These are phyloP conservation scores for Scytalidium sp. DNA, from an alignment of 2,329 filamentous ascomycete genomes.

Conservation along the genomic window DNA sequence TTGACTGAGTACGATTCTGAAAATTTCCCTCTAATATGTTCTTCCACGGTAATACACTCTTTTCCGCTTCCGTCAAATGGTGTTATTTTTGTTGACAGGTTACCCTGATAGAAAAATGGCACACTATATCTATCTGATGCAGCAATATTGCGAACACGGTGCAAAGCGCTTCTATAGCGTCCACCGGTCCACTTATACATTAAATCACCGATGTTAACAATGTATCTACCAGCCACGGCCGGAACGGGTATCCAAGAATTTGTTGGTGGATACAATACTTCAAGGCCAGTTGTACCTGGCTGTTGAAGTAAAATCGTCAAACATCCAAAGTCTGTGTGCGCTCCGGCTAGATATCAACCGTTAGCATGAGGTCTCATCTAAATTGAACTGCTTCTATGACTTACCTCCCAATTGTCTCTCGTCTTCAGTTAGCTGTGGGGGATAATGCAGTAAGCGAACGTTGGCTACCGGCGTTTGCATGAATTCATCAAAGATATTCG, in stretches of 20 bases:
- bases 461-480: constrained; percentile 36
- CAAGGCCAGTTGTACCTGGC: constrained; percentile 38
- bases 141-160: constrained; percentile 49
- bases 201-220: constrained; percentile 47
- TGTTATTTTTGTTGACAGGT: constrained; percentile 33
- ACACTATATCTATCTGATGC: constrained; percentile 47
- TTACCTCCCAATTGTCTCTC: constrained; percentile 5
- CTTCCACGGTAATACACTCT: constrained; percentile 7
- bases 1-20: constrained; percentile 1
- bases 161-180: constrained; percentile 45
- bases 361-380: constrained; percentile 17
- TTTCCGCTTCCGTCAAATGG: constrained; percentile 8
- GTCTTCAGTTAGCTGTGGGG: constrained; percentile 31
- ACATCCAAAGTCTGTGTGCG: constrained; percentile 50
- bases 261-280: constrained; percentile 20
- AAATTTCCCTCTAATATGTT: constrained; percentile 10
- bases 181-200: constrained; percentile 44
- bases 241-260: constrained; percentile 24
- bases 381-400: background rate
- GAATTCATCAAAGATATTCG: constrained; percentile 38
- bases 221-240: constrained; percentile 37
- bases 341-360: constrained; percentile 29
- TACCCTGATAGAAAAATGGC: constrained; percentile 51
- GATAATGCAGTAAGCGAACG: constrained; percentile 45
- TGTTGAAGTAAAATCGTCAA: constrained; percentile 52